Evolutionary conservation across 2,329 filamentous ascomycete genomes (phyloP).

Genomic region (Tolypocladium cylindrosporum): DNA sequence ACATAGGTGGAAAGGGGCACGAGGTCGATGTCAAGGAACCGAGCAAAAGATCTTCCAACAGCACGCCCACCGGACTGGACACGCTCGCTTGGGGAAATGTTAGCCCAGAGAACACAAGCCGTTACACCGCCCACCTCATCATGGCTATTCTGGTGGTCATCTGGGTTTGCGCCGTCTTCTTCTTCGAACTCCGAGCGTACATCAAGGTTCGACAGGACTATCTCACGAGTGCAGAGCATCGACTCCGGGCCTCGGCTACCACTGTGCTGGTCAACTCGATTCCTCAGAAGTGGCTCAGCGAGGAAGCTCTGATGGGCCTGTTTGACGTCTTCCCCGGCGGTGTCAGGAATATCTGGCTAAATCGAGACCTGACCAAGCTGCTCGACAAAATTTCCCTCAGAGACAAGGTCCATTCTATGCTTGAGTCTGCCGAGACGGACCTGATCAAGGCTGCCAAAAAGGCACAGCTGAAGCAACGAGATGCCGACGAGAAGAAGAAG

Average conservation of each 20-base stretch:
- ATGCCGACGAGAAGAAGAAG: slow-evolving; percentile 53
- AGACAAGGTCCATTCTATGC: slow-evolving; percentile 55
- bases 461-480: slow-evolving; percentile 59
- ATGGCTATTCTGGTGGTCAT: slow-evolving; percentile 68
- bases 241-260: slow-evolving; percentile 84
- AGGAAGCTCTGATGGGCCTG: slow-evolving; percentile 69
- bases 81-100: slow-evolving; percentile 84
- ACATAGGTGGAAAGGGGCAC: slow-evolving; percentile 56
- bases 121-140: slow-evolving; percentile 78
- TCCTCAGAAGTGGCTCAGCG: slow-evolving; percentile 79
- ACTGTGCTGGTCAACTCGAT: slow-evolving; percentile 91
- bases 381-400: slow-evolving; percentile 74
- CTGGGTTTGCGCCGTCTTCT: slow-evolving; percentile 83
- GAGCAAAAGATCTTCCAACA: slow-evolving; percentile 13
- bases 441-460: slow-evolving; percentile 73
- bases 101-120: slow-evolving; percentile 47
- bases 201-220: slow-evolving; percentile 92
- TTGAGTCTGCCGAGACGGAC: slow-evolving; percentile 78
- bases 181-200: slow-evolving; percentile 75
- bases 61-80: slow-evolving; percentile 54
- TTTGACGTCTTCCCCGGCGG: slow-evolving; percentile 97
- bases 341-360: slow-evolving; percentile 93
- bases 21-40: slow-evolving; percentile 31
- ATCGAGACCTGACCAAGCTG: slow-evolving; percentile 75
- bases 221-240: slow-evolving; percentile 88